Percentiles rank a stretch among this genome's conserved stretches.
Evolutionary conservation across 1,139 yeast species (phyloP).

Genomic region (Suhomyces wounanorum): DNA sequence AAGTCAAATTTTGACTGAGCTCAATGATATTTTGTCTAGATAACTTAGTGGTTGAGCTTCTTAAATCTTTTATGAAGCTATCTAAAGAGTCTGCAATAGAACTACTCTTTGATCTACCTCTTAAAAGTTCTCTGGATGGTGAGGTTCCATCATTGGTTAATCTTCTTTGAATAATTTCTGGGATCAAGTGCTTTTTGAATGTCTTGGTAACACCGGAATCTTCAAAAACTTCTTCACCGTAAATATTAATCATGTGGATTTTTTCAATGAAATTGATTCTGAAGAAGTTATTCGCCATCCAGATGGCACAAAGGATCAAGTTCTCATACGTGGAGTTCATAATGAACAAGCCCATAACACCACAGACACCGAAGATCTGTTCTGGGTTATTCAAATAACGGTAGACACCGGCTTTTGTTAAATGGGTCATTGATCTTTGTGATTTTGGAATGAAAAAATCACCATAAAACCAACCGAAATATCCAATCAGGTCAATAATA

Average conservation of each 20-base stretch:
- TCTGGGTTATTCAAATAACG: constrained; percentile 86
- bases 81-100: constrained; percentile 45
- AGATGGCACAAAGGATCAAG: constrained; percentile 56
- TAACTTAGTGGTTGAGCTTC: constrained; percentile 32
- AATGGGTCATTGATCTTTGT: constrained; percentile 39
- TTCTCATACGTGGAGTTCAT: constrained; percentile 63
- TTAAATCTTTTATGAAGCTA: constrained; percentile 42
- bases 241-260: constrained; percentile 76
- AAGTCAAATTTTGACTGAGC: constrained; percentile 43
- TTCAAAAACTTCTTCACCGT: constrained; percentile 64
- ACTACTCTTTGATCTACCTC: constrained; percentile 16
- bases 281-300: constrained; percentile 69
- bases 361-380: constrained; percentile 78
- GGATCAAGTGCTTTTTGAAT: constrained; percentile 51
- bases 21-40: constrained; percentile 43
- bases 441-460: constrained; percentile 71
- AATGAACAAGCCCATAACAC: constrained; percentile 77
- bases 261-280: constrained; percentile 76
- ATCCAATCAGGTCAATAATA: constrained; percentile 74
- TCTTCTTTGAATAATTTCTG: constrained; percentile 42
- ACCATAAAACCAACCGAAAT: constrained; percentile 89
- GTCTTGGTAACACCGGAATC: constrained; percentile 74
- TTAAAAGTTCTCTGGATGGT: constrained; percentile 10
- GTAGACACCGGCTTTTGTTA: constrained; percentile 83
- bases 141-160: constrained; percentile 24